Conservation (phyloP, 2,329 filamentous ascomycete species). For the Fusarium sp. region DNA sequence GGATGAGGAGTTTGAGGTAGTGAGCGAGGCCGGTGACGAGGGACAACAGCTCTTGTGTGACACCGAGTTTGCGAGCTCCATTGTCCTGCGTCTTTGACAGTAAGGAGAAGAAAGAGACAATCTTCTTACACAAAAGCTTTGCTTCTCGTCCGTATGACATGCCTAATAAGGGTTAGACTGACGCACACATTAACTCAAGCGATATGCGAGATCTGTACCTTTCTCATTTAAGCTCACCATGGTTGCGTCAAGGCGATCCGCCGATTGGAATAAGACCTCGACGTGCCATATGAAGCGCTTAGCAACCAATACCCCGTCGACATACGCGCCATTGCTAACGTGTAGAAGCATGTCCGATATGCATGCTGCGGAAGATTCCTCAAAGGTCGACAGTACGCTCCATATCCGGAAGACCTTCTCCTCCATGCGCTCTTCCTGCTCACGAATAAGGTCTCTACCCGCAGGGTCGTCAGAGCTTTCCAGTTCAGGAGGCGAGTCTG, state of each 20-base stretch:
- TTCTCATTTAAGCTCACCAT: conserved; percentile 81
- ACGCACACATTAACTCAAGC: not conserved
- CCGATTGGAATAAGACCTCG: conserved; percentile 90
- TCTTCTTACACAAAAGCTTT: conserved; percentile 99
- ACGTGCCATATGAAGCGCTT: conserved; percentile 98
- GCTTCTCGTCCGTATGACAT: conserved; percentile 94
- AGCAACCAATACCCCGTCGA: conserved; percentile 94
- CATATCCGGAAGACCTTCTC: conserved; percentile 98
- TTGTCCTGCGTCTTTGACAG: conserved; percentile 95
- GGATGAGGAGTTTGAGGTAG: conserved; percentile 96
- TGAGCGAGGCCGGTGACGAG: conserved; percentile 96
- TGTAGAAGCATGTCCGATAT: conserved; percentile 99
- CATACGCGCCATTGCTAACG: conserved; percentile 96
- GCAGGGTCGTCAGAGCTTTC: conserved; percentile 66
- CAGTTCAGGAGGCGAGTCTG: conserved; percentile 64
- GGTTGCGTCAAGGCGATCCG: conserved; percentile 85
- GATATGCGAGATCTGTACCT: conserved; percentile 67
- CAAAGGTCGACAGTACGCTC: conserved; percentile 97
- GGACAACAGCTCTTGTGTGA: conserved; percentile 98
- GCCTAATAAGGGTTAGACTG: conserved; percentile 63
- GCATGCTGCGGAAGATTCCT: conserved; percentile 97
- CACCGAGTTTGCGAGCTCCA: conserved; percentile 90
- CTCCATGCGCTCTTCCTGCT: conserved; percentile 94
- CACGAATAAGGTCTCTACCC: conserved; percentile 82
- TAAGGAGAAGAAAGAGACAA: conserved; percentile 96